phyloP scores from a whole-genome alignment of 2,329 filamentous ascomycete species.

The Fusarium siculi region DNA sequence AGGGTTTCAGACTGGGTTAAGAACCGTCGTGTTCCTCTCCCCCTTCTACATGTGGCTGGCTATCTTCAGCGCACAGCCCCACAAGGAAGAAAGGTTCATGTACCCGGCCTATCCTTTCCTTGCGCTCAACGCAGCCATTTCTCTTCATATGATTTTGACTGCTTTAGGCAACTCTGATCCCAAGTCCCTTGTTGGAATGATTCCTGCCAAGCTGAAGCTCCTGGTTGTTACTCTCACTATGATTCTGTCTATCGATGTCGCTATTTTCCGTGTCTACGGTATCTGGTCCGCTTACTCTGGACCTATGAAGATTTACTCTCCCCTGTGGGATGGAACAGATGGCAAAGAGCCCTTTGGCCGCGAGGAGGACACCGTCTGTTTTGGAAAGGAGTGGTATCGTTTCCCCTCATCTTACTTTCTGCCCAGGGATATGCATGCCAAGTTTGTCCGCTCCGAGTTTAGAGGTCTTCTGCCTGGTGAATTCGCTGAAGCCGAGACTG shows the following conservation, averaged over 20 bases:
- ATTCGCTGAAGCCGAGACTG: conserved; percentile 78
- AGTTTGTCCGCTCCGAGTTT: conserved; percentile 93
- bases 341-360: conserved; percentile 62
- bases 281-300: conserved; percentile 85
- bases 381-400: conserved; percentile 98
- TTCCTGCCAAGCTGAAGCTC: conserved; percentile 81
- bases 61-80: conserved; percentile 91
- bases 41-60: conserved; percentile 96
- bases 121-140: conserved; percentile 86
- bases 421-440: conserved; percentile 82
- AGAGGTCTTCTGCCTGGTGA: conserved; percentile 88
- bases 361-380: conserved; percentile 78
- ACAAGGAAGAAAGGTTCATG: conserved; percentile 99
- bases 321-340: conserved; percentile 67
- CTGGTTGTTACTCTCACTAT: conserved; percentile 68
- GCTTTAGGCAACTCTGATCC: conserved; percentile 78
- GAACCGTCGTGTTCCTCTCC: conserved; percentile 79
- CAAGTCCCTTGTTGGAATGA: conserved; percentile 72
- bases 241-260: conserved; percentile 71
- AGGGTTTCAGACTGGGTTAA: conserved; percentile 75
- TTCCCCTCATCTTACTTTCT: conserved; percentile 95
- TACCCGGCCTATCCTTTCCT: conserved; percentile 94
- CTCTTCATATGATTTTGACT: conserved; percentile 81
- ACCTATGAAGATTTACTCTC: conserved; percentile 76
- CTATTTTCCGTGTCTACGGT: conserved; percentile 78